phyloP scores from a whole-genome alignment of 495 filamentous ascomycete species.

The Podospora comata region DNA sequence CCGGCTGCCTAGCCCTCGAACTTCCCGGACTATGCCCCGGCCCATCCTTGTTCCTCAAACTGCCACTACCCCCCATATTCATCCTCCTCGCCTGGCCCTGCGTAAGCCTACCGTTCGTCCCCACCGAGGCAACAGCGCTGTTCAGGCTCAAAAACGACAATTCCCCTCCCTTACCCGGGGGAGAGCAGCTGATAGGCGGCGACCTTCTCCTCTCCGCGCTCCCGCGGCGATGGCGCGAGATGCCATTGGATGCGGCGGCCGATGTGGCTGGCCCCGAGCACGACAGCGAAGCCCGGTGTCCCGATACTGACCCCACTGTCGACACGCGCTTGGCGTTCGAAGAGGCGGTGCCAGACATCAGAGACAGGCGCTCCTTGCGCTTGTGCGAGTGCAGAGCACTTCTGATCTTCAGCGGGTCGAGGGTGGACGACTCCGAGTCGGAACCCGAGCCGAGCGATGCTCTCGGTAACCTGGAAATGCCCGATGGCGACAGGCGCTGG shows the following conservation, averaged over 20 bases:
- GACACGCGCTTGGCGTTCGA: conserved; percentile 37
- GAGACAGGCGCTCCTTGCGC: conserved; percentile 40
- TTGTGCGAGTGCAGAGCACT: conserved; percentile 46
- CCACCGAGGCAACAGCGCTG: conserved; percentile 2
- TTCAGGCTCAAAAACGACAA: conserved; percentile 1
- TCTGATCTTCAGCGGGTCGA: conserved; percentile 46
- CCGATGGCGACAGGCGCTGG: conserved; percentile 16
- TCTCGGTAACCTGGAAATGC: conserved; percentile 11
- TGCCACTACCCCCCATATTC: conserved; percentile 40
- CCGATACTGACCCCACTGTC: conserved; percentile 27
- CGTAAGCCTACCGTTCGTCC: conserved; percentile 31
- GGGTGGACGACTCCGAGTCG: conserved; percentile 43
- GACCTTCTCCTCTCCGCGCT: conserved; percentile 42
- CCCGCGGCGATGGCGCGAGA: conserved; percentile 41
- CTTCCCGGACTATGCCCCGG: conserved; percentile 6
- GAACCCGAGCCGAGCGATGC: conserved; percentile 32
- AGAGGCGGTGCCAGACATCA: conserved; percentile 25
- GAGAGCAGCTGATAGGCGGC: conserved; percentile 46
- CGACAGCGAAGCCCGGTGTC: conserved; percentile 31
- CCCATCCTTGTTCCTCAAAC: conserved; percentile 20
- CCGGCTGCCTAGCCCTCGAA: not conserved
- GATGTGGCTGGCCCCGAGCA: conserved; percentile 30
- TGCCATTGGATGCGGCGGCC: conserved; percentile 44
- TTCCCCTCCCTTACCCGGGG: conserved; percentile 23
- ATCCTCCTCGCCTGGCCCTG: conserved; percentile 46